These are phyloP conservation scores for Capsella rubella DNA, from an alignment of 441 rosid genomes.

Conservation along the genomic window DNA sequence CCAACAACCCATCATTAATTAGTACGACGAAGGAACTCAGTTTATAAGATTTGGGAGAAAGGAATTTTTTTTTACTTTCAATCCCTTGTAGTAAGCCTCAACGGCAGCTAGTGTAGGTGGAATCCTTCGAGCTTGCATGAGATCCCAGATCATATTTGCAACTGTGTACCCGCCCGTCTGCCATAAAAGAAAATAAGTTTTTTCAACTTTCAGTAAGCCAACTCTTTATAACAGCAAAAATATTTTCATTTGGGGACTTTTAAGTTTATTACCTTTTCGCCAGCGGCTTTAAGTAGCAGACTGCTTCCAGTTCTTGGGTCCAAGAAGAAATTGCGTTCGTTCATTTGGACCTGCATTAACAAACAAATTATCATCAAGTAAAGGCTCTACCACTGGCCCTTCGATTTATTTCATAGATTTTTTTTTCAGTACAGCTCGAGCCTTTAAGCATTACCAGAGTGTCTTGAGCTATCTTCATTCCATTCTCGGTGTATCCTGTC, in stretches of 20 bases:
- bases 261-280: constrained; percentile 72
- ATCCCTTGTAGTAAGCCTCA: constrained; percentile 87
- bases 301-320: constrained; percentile 67
- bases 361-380: constrained; percentile 14
- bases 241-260: constrained; percentile 5
- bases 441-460: constrained; percentile 59
- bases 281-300: constrained; percentile 81
- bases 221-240: background rate
- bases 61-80: constrained; percentile 59
- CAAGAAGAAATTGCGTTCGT: constrained; percentile 60
- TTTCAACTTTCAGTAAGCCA: background rate
- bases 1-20: background rate
- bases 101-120: constrained; percentile 57
- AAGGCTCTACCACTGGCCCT: constrained; percentile 14
- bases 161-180: constrained; percentile 88
- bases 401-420: constrained; percentile 10
- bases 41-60: constrained; percentile 10
- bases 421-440: constrained; percentile 8
- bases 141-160: constrained; percentile 92
- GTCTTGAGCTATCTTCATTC: constrained; percentile 94
- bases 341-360: constrained; percentile 68
- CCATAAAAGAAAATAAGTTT: background rate
- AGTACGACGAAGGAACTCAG: constrained; percentile 1
- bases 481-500: constrained; percentile 76
- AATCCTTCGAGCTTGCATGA: constrained; percentile 74